Base-by-base conservation (phyloP, 2,329 filamentous ascomycete species). In the Sporothrix euskadiensis region DNA sequence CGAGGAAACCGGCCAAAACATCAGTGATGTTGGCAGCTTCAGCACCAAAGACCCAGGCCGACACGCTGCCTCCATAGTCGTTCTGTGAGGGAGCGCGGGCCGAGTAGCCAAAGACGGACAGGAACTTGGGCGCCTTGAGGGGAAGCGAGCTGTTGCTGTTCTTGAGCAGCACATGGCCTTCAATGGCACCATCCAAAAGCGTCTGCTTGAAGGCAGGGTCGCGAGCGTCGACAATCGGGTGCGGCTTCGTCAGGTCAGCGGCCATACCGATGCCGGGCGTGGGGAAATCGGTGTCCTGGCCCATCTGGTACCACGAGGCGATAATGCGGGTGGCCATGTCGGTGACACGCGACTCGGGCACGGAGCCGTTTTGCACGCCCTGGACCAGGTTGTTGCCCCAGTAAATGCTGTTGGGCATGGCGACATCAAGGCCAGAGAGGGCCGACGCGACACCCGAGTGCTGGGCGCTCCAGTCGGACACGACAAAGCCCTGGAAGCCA, bases 341-440 rank as follows among this genome's bases (percentile, higher is more conserved):
- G 0, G 65, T 83, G 0, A 92, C 74, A 6, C 90, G 84, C 0
- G 82, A 80, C 72, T 87, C 82, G 0, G 88, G 81, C 0, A 92
- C 80, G 0, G 86, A 86, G 1, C 89, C 89, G 75, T 91, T 90
- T 12, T 83, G 82, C 16, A 93, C 86, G 0, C 90, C 87, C 4
- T 84, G 80, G 0, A 84, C 82, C 0, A 92, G 84, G 26, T 92
- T 91, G 4, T 79, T 75, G 14, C 83, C 81, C 85, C 85, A 88
- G 71, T 81, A 82, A 0, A 74, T 68, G 3, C 78, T 78, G 9
- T 75, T 81, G 0, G 90, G 90, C 91, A 94, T 93, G 12, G 86
- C 87, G 87, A 93, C 89, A 78, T 94, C 91, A 39, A 94, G 79
- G 39, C 92, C 92, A 3, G 90, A 89, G 72, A 90, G 81, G 0